These are phyloP conservation scores for Corylus americana DNA, from an alignment of 306 rosid genomes.

Conservation along the genomic window DNA sequence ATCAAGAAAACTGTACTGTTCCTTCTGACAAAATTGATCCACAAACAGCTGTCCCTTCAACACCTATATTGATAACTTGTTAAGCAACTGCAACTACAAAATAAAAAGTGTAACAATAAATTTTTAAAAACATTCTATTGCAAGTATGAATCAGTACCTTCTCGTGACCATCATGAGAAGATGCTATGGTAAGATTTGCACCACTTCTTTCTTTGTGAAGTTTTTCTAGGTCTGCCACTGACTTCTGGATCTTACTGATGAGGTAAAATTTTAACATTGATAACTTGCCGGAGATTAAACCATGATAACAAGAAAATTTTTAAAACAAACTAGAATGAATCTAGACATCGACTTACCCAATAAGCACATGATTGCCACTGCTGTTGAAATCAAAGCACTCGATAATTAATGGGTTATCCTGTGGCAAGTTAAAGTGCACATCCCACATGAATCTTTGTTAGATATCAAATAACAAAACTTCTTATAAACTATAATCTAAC, in stretches of 20 bases:
- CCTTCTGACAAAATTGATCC: conserved; percentile 64
- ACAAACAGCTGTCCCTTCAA: conserved; percentile 80
- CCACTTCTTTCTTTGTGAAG: conserved; percentile 49
- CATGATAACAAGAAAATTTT: not conserved
- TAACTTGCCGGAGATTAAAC: not conserved
- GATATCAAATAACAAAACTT: not conserved
- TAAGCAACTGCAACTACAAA: conserved; percentile 13
- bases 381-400: conserved; percentile 95
- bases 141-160: conserved; percentile 49
- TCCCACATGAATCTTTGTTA: conserved; percentile 7
- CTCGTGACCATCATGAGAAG: conserved; percentile 43
- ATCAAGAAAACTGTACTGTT: conserved; percentile 75
- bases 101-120: conserved; percentile 6
- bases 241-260: conserved; percentile 65
- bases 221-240: conserved; percentile 68
- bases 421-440: conserved; percentile 14
- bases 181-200: conserved; percentile 48
- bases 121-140: not conserved
- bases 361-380: conserved; percentile 66
- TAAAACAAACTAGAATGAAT: not conserved
- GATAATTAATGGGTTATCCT: conserved; percentile 76
- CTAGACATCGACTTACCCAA: conserved; percentile 57
- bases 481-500: not conserved
- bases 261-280: conserved; percentile 15
- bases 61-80: conserved; percentile 39